These are phyloP conservation scores for Termitomyces titanicus DNA, from an alignment of 768 basidiomycete species.

Conservation along the genomic window DNA sequence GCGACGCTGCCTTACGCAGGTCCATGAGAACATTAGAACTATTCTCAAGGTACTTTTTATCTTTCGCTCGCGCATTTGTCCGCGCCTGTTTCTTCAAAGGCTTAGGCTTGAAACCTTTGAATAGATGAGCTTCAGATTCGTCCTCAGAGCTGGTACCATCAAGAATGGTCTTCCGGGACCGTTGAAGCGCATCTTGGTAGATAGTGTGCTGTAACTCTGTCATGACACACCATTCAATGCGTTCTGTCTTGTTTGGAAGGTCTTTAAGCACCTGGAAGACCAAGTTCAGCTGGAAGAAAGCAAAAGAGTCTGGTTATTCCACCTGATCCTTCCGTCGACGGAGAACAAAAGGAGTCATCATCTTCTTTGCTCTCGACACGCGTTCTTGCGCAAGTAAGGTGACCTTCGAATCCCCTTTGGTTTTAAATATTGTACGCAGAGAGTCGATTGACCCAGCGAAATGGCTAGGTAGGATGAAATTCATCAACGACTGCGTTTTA, in stretches of 20 bases:
- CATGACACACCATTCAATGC: conserved; percentile 95
- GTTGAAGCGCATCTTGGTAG: conserved; percentile 81
- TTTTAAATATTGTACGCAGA: conserved; percentile 94
- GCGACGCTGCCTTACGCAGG: conserved; percentile 91
- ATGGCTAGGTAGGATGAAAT: conserved; percentile 93
- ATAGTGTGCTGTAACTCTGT: conserved; percentile 76
- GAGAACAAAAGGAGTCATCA: conserved; percentile 99
- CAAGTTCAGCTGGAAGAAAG: background rate
- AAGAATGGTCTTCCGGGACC: conserved; percentile 77
- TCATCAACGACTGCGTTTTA: conserved; percentile 81
- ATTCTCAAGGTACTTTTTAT: conserved; percentile 72
- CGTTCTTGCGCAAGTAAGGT: conserved; percentile 89
- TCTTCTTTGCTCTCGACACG: conserved; percentile 93
- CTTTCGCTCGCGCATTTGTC: conserved; percentile 43
- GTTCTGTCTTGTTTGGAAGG: conserved; percentile 88
- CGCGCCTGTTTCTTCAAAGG: conserved; percentile 44
- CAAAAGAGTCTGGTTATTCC: conserved; percentile 1
- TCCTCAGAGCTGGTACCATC: conserved; percentile 35
- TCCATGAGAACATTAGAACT: conserved; percentile 97
- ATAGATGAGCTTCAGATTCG: conserved; percentile 20
- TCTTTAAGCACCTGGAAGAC: conserved; percentile 77
- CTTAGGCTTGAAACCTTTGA: conserved; percentile 21
- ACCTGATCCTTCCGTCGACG: conserved; percentile 96
- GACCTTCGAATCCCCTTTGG: conserved; percentile 87
- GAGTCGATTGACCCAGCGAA: conserved; percentile 76